These are phyloP conservation scores for Cytospora leucostoma DNA, from an alignment of 2,329 filamentous ascomycete species.

Conservation along the genomic window DNA sequence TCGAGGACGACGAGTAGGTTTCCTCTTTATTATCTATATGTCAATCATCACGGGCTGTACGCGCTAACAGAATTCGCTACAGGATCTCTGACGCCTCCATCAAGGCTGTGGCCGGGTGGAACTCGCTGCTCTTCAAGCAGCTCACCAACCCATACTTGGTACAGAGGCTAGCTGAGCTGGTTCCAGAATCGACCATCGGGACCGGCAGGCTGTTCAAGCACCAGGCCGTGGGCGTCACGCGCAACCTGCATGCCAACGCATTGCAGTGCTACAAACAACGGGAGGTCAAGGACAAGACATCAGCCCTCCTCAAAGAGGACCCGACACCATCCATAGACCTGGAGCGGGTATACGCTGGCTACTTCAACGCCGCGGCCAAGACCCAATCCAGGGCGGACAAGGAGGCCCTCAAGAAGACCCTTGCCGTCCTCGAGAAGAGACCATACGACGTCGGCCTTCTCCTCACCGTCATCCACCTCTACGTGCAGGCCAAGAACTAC, in stretches of 20 bases:
- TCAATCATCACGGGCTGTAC: neutral
- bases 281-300: slow-evolving; percentile 57
- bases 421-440: slow-evolving; percentile 69
- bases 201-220: slow-evolving; percentile 71
- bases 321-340: slow-evolving; percentile 34
- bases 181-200: slow-evolving; percentile 51
- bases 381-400: slow-evolving; percentile 65
- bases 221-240: slow-evolving; percentile 61
- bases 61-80: slow-evolving; percentile 34
- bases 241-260: slow-evolving; percentile 65
- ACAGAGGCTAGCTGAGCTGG: slow-evolving; percentile 61
- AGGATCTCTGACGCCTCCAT: slow-evolving; percentile 70
- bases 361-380: slow-evolving; percentile 71
- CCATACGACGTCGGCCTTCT: slow-evolving; percentile 80
- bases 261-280: slow-evolving; percentile 68
- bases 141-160: slow-evolving; percentile 67
- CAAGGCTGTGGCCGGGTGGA: slow-evolving; percentile 66
- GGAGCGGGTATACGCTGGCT: slow-evolving; percentile 42
- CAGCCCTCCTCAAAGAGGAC: slow-evolving; percentile 42
- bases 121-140: slow-evolving; percentile 49
- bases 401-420: slow-evolving; percentile 67
- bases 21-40: neutral
- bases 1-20: slow-evolving; percentile 63
- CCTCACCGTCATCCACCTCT: slow-evolving; percentile 79
- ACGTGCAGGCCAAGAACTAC: slow-evolving; percentile 70